Base-by-base conservation (phyloP, 139 green algal species). In the Trebouxia sp. region DNA sequence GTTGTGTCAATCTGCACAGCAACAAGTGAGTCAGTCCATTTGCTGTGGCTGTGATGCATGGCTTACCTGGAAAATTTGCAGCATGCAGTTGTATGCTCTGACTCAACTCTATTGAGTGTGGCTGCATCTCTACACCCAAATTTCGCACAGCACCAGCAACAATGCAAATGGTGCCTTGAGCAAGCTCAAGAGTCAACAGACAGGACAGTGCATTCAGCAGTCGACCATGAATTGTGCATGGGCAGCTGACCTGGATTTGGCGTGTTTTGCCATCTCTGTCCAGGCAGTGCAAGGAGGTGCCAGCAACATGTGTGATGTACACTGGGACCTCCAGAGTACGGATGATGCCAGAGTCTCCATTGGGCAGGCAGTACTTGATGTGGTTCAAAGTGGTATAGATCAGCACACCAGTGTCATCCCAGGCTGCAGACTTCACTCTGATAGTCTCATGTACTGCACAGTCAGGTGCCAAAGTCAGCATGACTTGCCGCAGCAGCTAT, bases 311-410 rank as follows among this genome's bases (percentile, higher is more conserved):
- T 12, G 94, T 97, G 80, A 99, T 88, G 91, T 99, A 99, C 26
- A 99, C 90, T 14, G 96, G 96, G 48, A 90, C 86, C 42, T 99
- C 96, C 53, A 99, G 92, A 28, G 97, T 99, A 77, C 94, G 92
- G 82, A 99, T 96, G 85, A 99, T 98, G 80, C 97, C 97, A 48
- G 77, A 91, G 92, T 99, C 97, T 8, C 97, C 97, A 83, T 98
- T 98, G 76, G 97, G 95, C 82, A 99, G 90, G 89, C 95, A 98
- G 91, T 97, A 97, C 85, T 99, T 99, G 87, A 99, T 93, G 94
- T 99, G 97, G 90, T 99, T 99, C 26, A 99, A 92, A 5, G 96
- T 99, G 65, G 96, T 98, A 92, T 99, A 99, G 24, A 99, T 81
- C 53, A 99, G 94, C 75, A 98, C 97, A 70, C 96, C 95, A 75